These are phyloP conservation scores for Spergularia marina DNA, from an alignment of 148 eudicot genomes.

Conservation along the genomic window DNA sequence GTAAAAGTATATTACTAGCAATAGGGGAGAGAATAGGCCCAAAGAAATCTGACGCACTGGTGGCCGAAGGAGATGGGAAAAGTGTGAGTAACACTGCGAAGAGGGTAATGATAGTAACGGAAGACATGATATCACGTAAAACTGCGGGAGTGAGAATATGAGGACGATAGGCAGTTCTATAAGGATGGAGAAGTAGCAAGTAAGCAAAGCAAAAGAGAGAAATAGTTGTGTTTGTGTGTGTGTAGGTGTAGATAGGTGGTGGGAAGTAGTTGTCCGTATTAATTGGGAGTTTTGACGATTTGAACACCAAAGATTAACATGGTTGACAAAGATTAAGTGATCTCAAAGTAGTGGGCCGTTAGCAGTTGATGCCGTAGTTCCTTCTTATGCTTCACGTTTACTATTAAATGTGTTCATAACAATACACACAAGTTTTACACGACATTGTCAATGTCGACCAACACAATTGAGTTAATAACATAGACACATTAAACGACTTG, in stretches of 20 bases:
- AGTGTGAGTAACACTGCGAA: constrained; percentile 5
- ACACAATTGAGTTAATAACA: no score
- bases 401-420: no score
- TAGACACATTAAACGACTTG: no score
- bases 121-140: constrained; percentile 10
- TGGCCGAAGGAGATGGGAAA: not conserved
- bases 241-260: not conserved
- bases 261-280: not conserved
- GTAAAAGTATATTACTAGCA: constrained; percentile 14
- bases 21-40: constrained; percentile 31
- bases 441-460: no score
- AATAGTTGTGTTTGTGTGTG: not conserved
- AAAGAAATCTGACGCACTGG: constrained; percentile 7
- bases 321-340: not conserved
- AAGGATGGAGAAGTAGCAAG: not conserved
- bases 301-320: not conserved
- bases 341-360: not conserved
- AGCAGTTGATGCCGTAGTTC: not conserved
- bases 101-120: not conserved
- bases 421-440: no score
- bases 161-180: not conserved
- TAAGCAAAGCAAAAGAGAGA: not conserved
- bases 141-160: not conserved
- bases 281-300: constrained; percentile 1
- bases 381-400: no score